Evolutionary conservation across 1,139 yeast species (phyloP), one percentile per base, ranked within the genome.

Genomic region (Kodamaea arcana): DNA sequence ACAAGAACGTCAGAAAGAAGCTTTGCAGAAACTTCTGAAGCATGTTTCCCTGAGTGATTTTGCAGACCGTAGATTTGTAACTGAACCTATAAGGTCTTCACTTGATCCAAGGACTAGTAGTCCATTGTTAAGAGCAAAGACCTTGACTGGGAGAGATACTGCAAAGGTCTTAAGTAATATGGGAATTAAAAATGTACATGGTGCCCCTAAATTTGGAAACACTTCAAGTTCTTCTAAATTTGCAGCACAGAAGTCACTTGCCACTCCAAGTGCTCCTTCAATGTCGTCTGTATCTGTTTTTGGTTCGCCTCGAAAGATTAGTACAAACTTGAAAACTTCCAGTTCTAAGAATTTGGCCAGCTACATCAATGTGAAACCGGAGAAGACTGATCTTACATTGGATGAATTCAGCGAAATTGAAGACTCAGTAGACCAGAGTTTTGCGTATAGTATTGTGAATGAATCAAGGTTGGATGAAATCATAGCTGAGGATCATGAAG

Each of bases 321-420:
- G 43, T 25, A 45, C 55, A n/a, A 48, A 47, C 32, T 49, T 64
- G 36, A 67, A 71, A 43, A 67, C 75, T 20, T 66, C 75, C 4
- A 66, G 74, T 33, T 69, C 76, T 2, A 69, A 61, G 41, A 58
- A 66, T 40, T 65, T 73, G 30, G 56, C 74, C 3, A 52, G 60
- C 23, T 57, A 62, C 39, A 52, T 64, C 40, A 34, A 31, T 12
- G 26, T 24, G 7, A 37, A 16, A 23, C 22, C 9, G 17, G 30
- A 5, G 21, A 12, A 27, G 12, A 34, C 18, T 20, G 37, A 24
- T 22, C 33, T 32, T 20, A 32, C 29, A 10, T 29, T 30, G 37
- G 31, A 30, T 21, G 36, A 21, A 13, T 25, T 13, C 17, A 25
- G 26, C 18, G 34, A 34, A 11, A 15, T 29, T n/a, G 29, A 31